phyloP scores from a whole-genome alignment of 2,329 filamentous ascomycete species.

The Stagonosporopsis rhizophila region DNA sequence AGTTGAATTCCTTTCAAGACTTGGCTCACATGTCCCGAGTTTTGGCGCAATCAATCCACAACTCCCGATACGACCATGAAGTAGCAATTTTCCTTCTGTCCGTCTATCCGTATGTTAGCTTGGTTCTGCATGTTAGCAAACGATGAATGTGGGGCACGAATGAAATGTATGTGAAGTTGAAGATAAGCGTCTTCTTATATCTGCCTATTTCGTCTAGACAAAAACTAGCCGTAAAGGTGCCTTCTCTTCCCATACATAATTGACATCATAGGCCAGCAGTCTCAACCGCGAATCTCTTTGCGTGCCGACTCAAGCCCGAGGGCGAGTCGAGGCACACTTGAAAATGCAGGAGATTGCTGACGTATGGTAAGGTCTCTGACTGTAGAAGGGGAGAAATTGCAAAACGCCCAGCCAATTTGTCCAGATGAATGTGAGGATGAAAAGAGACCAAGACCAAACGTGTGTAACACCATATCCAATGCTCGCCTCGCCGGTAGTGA shows the following conservation, averaged over 20 bases:
- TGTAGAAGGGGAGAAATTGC: background rate
- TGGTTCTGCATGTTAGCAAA: too few relatives aligned
- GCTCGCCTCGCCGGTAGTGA: slow-evolving; percentile 2
- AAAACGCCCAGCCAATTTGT: background rate
- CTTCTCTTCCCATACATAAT: background rate
- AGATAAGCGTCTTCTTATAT: background rate
- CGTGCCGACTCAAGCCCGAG: slow-evolving; percentile 10
- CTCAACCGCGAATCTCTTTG: slow-evolving; percentile 1
- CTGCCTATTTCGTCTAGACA: background rate
- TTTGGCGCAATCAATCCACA: too few relatives aligned
- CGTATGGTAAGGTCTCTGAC: background rate
- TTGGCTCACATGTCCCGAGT: too few relatives aligned
- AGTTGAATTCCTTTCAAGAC: too few relatives aligned
- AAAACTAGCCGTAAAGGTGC: background rate
- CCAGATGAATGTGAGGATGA: background rate
- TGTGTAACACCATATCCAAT: background rate
- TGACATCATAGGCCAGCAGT: background rate
- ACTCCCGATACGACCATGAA: too few relatives aligned
- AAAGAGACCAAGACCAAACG: background rate
- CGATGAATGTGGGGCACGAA: too few relatives aligned
- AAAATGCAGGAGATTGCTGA: background rate
- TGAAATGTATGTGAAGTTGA: background rate
- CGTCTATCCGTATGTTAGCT: too few relatives aligned
- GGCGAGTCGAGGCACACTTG: slow-evolving; percentile 9
- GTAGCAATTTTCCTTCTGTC: too few relatives aligned